Evolutionary conservation across 164 flowering plant genomes (phyloP).

Genomic region (Santalum album): DNA sequence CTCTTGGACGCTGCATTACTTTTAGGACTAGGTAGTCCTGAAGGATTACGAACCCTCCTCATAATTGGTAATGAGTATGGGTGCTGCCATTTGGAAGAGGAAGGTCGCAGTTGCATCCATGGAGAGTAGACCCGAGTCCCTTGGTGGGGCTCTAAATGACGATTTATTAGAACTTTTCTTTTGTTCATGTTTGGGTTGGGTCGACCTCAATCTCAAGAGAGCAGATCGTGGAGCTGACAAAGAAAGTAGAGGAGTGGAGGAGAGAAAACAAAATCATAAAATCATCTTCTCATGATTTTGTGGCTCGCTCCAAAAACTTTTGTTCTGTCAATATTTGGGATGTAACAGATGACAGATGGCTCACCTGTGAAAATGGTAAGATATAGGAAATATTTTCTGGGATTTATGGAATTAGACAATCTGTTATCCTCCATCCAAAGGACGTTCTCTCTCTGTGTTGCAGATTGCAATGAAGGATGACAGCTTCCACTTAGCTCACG

Average conservation of each 20-base stretch:
- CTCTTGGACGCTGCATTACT: conserved; percentile 28
- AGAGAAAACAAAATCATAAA: conserved; percentile 10
- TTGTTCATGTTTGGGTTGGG: conserved; percentile 24
- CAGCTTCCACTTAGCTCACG: too few species aligned
- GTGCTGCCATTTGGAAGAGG: conserved; percentile 23
- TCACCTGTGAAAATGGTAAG: not conserved
- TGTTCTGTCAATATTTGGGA: conserved; percentile 3
- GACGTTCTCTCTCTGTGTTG: too few species aligned
- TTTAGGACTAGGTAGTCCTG: conserved; percentile 25
- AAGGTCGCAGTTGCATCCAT: conserved; percentile 19
- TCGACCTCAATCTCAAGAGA: not conserved
- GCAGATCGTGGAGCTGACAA: conserved; percentile 8
- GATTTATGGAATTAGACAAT: too few species aligned
- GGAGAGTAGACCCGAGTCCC: conserved; percentile 23
- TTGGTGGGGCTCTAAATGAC: conserved; percentile 21
- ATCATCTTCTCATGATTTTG: conserved; percentile 3
- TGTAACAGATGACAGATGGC: not conserved
- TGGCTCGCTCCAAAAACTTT: conserved; percentile 14
- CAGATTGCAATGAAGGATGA: too few species aligned
- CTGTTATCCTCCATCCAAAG: too few species aligned
- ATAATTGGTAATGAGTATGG: conserved; percentile 23
- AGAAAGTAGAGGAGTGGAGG: conserved; percentile 12
- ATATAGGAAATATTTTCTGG: too few species aligned
- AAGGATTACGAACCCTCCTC: conserved; percentile 21
- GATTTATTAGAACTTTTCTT: conserved; percentile 29